Percentiles rank a stretch among this genome's conserved stretches.
Evolutionary conservation across 2,329 filamentous ascomycete genomes (phyloP).

Genomic region (Aspergillus phoenicis): DNA sequence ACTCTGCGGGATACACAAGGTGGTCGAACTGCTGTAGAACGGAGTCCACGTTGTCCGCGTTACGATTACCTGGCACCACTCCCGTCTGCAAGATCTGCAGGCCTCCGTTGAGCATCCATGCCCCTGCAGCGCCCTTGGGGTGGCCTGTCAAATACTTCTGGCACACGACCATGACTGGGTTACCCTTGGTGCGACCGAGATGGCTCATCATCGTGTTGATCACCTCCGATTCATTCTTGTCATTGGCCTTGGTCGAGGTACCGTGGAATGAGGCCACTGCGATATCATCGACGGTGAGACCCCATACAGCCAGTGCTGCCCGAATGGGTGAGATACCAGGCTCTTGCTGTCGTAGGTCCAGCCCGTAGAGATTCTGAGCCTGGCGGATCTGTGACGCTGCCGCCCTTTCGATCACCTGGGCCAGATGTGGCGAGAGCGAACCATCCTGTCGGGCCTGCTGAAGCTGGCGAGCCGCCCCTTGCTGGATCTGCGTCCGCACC

Average conservation of each 20-base stretch:
- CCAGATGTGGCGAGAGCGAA: not conserved
- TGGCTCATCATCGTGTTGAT: slow-evolving; percentile 91
- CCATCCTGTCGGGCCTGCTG: not conserved
- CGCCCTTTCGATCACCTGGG: not conserved
- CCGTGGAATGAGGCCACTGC: slow-evolving; percentile 95
- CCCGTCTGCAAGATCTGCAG: slow-evolving; percentile 90
- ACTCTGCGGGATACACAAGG: slow-evolving; percentile 17
- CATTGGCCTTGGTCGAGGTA: slow-evolving; percentile 93
- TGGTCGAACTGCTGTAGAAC: slow-evolving; percentile 94
- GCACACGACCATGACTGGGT: slow-evolving; percentile 90
- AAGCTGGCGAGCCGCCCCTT: not conserved
- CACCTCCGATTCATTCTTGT: slow-evolving; percentile 97
- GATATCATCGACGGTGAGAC: slow-evolving; percentile 67
- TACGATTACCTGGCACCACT: slow-evolving; percentile 89
- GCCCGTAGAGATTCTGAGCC: not conserved
- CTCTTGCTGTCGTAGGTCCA: not conserved
- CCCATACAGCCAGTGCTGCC: slow-evolving; percentile 8
- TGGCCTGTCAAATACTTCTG: slow-evolving; percentile 97
- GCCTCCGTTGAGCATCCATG: slow-evolving; percentile 98
- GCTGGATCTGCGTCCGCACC: not conserved
- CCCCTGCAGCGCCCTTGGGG: slow-evolving; percentile 94
- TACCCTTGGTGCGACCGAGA: slow-evolving; percentile 89
- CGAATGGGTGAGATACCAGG: slow-evolving; percentile 6
- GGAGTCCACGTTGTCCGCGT: slow-evolving; percentile 92
- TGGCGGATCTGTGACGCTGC: not conserved